These are phyloP conservation scores for Hericium coralloides DNA, from an alignment of 768 basidiomycete species.

Conservation along the genomic window DNA sequence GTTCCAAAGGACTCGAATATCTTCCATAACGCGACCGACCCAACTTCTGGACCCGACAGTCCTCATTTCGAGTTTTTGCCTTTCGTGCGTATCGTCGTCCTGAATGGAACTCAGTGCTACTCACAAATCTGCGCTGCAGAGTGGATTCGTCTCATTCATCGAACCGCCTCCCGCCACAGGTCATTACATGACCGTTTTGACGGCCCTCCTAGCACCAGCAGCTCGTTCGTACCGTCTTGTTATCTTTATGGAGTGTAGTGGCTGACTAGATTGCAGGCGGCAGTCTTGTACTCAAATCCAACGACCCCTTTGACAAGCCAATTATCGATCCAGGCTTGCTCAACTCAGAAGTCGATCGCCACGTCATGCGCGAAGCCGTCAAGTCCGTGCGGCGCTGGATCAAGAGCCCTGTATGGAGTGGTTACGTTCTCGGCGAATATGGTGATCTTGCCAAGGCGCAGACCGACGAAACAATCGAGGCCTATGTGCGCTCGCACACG, in stretches of 20 bases:
- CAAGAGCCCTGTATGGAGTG: constrained; percentile 1
- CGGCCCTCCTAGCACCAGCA: constrained; percentile 13
- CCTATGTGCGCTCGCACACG: constrained; percentile 10
- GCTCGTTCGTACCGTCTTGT: constrained; percentile 11
- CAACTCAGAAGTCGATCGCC: neutral
- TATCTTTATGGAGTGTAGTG: too few relatives aligned
- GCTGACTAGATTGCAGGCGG: constrained; percentile 12
- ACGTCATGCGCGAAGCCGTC: constrained; percentile 2
- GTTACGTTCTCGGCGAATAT: neutral
- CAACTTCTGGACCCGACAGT: constrained; percentile 8
- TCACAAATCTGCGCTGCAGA: neutral
- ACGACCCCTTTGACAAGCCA: constrained; percentile 18
- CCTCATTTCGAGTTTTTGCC: constrained; percentile 11
- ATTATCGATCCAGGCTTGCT: constrained; percentile 17
- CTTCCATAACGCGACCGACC: constrained; percentile 6
- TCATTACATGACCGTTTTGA: constrained; percentile 11
- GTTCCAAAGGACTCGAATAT: constrained; percentile 7
- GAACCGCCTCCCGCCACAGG: constrained; percentile 11
- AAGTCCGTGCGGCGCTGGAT: constrained; percentile 1
- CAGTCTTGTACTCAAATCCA: constrained; percentile 16
- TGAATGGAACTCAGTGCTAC: neutral
- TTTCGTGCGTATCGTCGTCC: neutral
- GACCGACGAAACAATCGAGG: constrained; percentile 14
- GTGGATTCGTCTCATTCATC: constrained; percentile 1
- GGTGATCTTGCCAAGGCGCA: neutral